These are phyloP conservation scores for Hyphodiscus sp. DNA, from an alignment of 2,329 filamentous ascomycete genomes.

Conservation along the genomic window DNA sequence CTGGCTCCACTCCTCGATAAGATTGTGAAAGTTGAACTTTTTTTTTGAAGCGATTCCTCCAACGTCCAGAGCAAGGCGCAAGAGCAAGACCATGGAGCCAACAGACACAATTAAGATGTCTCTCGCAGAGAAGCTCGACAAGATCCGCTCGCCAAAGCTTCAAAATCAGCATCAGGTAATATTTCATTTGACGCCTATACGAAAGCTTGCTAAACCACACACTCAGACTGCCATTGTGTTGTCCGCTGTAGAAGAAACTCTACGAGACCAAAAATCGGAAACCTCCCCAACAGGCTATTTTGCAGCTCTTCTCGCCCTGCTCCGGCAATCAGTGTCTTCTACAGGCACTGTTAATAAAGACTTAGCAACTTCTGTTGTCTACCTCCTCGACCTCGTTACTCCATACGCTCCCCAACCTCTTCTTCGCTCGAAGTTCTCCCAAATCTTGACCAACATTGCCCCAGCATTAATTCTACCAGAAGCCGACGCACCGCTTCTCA, in stretches of 20 bases:
- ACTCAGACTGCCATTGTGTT: slow-evolving; percentile 75
- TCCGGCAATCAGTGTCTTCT: slow-evolving; percentile 66
- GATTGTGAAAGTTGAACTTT: slow-evolving; percentile 9
- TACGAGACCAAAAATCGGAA: slow-evolving; percentile 79
- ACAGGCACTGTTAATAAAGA: slow-evolving; percentile 70
- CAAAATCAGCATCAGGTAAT: slow-evolving; percentile 89
- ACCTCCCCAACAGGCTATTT: slow-evolving; percentile 89
- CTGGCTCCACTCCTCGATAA: background rate
- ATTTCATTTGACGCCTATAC: slow-evolving; percentile 6
- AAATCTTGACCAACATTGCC: slow-evolving; percentile 81
- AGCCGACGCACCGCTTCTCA: slow-evolving; percentile 78
- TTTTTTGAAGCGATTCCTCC: slow-evolving; percentile 8
- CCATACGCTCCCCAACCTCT: slow-evolving; percentile 78
- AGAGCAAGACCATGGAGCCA: slow-evolving; percentile 25
- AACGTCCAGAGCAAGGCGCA: slow-evolving; percentile 6
- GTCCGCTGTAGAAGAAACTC: slow-evolving; percentile 84
- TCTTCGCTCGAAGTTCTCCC: slow-evolving; percentile 88
- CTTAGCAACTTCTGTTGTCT: slow-evolving; percentile 79
- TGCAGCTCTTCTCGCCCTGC: slow-evolving; percentile 82
- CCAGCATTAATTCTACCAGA: slow-evolving; percentile 74
- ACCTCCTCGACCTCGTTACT: slow-evolving; percentile 89
- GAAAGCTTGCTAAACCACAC: slow-evolving; percentile 6
- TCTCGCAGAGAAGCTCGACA: slow-evolving; percentile 88
- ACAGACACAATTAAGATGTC: slow-evolving; percentile 39
- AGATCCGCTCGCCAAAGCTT: slow-evolving; percentile 93